These are phyloP conservation scores for Tritrichomonas foetus DNA, from an alignment of 208 protist species.

Conservation along the genomic window DNA sequence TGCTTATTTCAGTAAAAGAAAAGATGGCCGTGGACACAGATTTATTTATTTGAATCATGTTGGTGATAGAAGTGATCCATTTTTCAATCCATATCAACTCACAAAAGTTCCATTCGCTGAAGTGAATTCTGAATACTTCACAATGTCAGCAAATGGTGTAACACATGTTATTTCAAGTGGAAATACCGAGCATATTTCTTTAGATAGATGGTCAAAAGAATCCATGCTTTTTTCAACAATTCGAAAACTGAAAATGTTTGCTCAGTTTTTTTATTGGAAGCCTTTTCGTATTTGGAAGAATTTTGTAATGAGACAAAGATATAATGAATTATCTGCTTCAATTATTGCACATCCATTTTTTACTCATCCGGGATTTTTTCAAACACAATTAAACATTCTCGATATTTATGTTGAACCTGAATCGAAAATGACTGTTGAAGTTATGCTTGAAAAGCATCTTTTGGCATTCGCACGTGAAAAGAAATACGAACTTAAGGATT, in stretches of 20 bases:
- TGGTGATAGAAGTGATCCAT: not conserved
- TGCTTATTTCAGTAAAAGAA: conserved; percentile 34
- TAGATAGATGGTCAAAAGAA: conserved; percentile 33
- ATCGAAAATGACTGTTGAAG: not conserved
- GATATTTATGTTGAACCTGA: not conserved
- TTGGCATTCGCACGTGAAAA: not conserved
- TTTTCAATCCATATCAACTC: not conserved
- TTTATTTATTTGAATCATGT: conserved; percentile 2
- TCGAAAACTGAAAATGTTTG: not conserved
- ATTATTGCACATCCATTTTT: conserved; percentile 1
- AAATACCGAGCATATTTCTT: not conserved
- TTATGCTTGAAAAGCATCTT: not conserved
- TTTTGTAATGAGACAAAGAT: conserved; percentile 24
- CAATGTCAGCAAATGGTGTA: conserved; percentile 12
- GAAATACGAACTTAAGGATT: not conserved
- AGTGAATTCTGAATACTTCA: not conserved
- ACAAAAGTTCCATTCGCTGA: not conserved
- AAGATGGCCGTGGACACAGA: not conserved
- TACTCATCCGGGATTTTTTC: not conserved
- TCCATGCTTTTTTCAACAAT: not conserved
- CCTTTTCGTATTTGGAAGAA: conserved; percentile 37
- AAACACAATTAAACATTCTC: not conserved
- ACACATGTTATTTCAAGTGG: not conserved
- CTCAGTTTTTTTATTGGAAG: conserved; percentile 32
- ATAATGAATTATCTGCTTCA: not conserved